Percentiles rank a stretch among this genome's conserved stretches.
Conservation (phyloP, 148 eudicot genomes). For the Amaranthus palmeri region DNA sequence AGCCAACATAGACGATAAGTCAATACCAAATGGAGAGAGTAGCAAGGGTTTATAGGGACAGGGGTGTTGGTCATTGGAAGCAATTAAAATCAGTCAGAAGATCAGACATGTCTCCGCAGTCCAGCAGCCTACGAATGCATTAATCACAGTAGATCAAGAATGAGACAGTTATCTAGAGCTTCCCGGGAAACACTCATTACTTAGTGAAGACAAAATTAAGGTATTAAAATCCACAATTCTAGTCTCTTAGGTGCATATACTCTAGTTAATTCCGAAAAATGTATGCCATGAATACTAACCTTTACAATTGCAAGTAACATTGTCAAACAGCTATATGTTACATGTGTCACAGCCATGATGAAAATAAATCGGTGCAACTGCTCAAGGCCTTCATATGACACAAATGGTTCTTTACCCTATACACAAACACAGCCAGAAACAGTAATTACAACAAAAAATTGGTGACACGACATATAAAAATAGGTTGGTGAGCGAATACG, state of each 20-base stretch:
- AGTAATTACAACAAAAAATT: background rate
- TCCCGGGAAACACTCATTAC: background rate
- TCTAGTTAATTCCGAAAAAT: background rate
- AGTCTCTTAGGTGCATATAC: background rate
- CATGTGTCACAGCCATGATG: constrained; percentile 97
- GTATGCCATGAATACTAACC: constrained; percentile 35
- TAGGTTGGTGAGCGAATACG: background rate
- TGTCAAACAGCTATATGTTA: constrained; percentile 94
- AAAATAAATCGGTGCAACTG: constrained; percentile 96
- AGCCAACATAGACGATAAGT: constrained; percentile 11
- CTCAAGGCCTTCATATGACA: constrained; percentile 96
- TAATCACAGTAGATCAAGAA: background rate
- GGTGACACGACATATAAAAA: constrained; percentile 1
- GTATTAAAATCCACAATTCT: background rate
- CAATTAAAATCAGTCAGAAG: background rate
- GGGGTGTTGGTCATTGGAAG: background rate
- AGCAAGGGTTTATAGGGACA: background rate
- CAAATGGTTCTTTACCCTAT: constrained; percentile 88
- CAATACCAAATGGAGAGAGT: background rate
- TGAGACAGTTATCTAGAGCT: background rate
- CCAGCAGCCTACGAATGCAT: background rate
- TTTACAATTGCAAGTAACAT: constrained; percentile 97
- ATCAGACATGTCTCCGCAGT: background rate
- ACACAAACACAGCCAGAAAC: constrained; percentile 8
- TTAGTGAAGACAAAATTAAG: background rate